phyloP scores from a whole-genome alignment of 2,329 filamentous ascomycete genomes.

The Fusarium sp. region DNA sequence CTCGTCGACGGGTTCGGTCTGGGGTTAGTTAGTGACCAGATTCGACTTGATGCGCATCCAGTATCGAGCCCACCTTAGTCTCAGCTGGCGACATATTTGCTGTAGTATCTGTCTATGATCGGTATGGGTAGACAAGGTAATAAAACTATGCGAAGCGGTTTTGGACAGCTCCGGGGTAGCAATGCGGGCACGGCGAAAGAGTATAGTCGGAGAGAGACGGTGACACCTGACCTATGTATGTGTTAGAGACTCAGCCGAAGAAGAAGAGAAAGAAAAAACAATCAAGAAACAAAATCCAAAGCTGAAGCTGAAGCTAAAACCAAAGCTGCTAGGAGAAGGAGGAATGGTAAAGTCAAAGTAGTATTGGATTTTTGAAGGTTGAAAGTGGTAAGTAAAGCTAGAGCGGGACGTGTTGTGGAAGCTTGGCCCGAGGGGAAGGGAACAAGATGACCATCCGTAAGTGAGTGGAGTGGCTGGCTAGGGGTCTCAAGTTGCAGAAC shows the following conservation, averaged over 20 bases:
- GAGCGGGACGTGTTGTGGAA: slow-evolving; percentile 15
- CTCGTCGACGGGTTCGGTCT: slow-evolving; percentile 60
- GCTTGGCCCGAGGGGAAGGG: slow-evolving; percentile 14
- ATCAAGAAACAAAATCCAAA: slow-evolving; percentile 13
- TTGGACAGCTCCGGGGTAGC: slow-evolving; percentile 19
- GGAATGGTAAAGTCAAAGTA: background rate
- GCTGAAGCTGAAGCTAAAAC: slow-evolving; percentile 9
- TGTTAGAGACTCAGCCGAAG: slow-evolving; percentile 19
- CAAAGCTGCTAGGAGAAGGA: slow-evolving; percentile 12
- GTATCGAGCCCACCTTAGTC: slow-evolving; percentile 48
- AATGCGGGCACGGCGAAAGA: slow-evolving; percentile 22
- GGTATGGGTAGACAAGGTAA: slow-evolving; percentile 9
- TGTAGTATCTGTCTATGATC: slow-evolving; percentile 29
- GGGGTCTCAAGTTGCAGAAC: slow-evolving; percentile 24
- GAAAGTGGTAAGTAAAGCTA: slow-evolving; percentile 25
- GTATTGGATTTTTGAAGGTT: slow-evolving; percentile 15
- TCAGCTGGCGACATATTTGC: slow-evolving; percentile 48
- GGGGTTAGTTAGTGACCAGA: slow-evolving; percentile 17
- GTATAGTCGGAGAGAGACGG: slow-evolving; percentile 11
- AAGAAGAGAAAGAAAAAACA: slow-evolving; percentile 10
- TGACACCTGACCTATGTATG: slow-evolving; percentile 18
- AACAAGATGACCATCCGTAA: slow-evolving; percentile 18
- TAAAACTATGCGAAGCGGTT: slow-evolving; percentile 11
- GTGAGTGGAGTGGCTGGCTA: slow-evolving; percentile 40
- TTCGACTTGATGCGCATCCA: background rate